Evolutionary conservation across 1,284 basidiomycete species (phyloP).

Genomic region (Ustilago trichophora): DNA sequence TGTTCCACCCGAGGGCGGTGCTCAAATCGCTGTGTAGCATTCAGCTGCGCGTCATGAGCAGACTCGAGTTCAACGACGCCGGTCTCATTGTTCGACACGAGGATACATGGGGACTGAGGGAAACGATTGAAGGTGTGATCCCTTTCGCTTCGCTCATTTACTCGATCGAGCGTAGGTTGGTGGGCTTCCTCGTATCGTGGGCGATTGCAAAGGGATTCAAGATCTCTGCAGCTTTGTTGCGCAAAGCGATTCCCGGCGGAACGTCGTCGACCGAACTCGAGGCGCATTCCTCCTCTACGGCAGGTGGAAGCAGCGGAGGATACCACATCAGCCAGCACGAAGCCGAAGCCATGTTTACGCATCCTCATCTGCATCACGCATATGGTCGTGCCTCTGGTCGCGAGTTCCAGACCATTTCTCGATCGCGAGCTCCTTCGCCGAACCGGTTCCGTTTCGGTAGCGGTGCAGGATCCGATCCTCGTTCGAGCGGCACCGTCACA

Average conservation of each 20-base stretch:
- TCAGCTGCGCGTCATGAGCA: constrained; percentile 63
- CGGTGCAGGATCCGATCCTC: constrained; percentile 4
- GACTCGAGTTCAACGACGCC: constrained; percentile 66
- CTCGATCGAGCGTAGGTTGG: constrained; percentile 56
- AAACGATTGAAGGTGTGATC: constrained; percentile 63
- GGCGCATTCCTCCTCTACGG: neutral
- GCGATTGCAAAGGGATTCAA: constrained; percentile 57
- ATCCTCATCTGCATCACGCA: constrained; percentile 18
- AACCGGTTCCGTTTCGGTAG: constrained; percentile 46
- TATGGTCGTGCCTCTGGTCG: constrained; percentile 8
- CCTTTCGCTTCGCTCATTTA: constrained; percentile 62
- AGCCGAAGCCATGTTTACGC: constrained; percentile 41
- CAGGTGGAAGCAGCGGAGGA: neutral
- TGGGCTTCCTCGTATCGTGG: constrained; percentile 59
- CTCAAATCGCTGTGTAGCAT: constrained; percentile 60
- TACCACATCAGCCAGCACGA: constrained; percentile 39
- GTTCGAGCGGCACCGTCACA: constrained; percentile 36
- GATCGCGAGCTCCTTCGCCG: constrained; percentile 55
- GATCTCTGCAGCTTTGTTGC: constrained; percentile 44
- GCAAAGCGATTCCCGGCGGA: constrained; percentile 37
- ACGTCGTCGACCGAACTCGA: constrained; percentile 21
- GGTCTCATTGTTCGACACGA: constrained; percentile 65
- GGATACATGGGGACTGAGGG: constrained; percentile 64
- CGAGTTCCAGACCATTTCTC: constrained; percentile 54
- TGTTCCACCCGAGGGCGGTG: constrained; percentile 57